A percentile compares a stretch with the other conserved stretches of the same genome.
Evolutionary conservation across 148 eudicot genomes (phyloP).

Genomic region (Amaranthus hypochondriacus): DNA sequence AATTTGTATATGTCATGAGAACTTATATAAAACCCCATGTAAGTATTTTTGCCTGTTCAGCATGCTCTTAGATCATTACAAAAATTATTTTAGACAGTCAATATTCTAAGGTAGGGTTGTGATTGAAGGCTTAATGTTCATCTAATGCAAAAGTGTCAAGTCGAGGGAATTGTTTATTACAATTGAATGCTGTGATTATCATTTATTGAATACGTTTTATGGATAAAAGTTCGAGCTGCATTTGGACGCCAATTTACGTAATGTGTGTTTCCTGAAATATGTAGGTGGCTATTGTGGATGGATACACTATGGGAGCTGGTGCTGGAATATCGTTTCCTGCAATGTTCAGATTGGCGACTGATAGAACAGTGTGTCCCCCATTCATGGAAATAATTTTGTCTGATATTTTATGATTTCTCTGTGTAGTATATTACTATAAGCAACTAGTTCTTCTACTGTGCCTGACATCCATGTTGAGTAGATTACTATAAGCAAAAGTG

Average conservation of each 20-base stretch:
- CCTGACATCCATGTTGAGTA: neutral
- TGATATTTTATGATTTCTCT: neutral
- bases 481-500: neutral
- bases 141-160: neutral
- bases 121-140: neutral
- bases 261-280: constrained; percentile 4
- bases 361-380: constrained; percentile 62
- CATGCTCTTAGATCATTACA: neutral
- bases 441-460: neutral
- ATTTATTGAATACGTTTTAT: neutral
- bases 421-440: neutral
- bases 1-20: constrained; percentile 80
- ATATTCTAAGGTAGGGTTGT: neutral
- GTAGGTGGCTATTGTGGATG: constrained; percentile 90
- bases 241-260: neutral
- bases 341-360: constrained; percentile 84
- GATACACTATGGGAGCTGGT: constrained; percentile 83
- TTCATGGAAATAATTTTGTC: neutral
- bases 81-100: neutral
- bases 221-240: neutral
- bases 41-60: constrained; percentile 27
- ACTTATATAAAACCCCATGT: constrained; percentile 94
- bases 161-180: neutral
- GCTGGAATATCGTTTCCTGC: constrained; percentile 88
- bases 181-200: constrained; percentile 4